phyloP scores from a whole-genome alignment of 2,329 filamentous ascomycete species.

The Aschersonia sp. region DNA sequence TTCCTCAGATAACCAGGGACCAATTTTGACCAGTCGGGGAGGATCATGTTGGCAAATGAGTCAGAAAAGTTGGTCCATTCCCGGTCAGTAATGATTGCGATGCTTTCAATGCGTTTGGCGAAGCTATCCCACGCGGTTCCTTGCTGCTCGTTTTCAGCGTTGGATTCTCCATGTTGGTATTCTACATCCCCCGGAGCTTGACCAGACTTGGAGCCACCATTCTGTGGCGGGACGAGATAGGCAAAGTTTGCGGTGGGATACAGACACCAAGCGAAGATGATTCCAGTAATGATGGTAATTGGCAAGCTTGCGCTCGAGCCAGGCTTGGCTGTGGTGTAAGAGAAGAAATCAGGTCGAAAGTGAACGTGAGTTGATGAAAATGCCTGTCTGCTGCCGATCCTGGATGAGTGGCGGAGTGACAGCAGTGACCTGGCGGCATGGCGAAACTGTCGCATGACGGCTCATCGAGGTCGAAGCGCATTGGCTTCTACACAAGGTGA shows the following conservation, averaged over 20 bases:
- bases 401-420: neutral
- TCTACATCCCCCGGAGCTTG: neutral
- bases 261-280: constrained; percentile 27
- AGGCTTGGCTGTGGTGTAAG: neutral
- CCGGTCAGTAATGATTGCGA: constrained; percentile 38
- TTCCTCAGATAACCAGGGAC: constrained; percentile 68
- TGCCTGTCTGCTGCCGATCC: neutral
- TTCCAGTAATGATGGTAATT: constrained; percentile 17
- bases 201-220: neutral
- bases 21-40: constrained; percentile 69
- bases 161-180: neutral
- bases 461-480: neutral
- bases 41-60: constrained; percentile 51
- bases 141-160: constrained; percentile 10
- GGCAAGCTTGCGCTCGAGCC: constrained; percentile 10
- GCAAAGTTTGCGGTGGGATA: constrained; percentile 29
- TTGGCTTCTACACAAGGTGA: neutral
- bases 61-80: constrained; percentile 41
- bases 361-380: neutral
- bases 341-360: constrained; percentile 2
- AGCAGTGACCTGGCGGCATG: neutral
- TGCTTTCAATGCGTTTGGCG: constrained; percentile 29
- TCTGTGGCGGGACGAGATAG: constrained; percentile 13
- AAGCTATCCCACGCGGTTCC: constrained; percentile 34
- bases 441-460: neutral